Evolutionary conservation across 148 eudicot genomes (phyloP), one percentile per base, ranked within the genome.

Genomic region (Gaultheria prostrata): DNA sequence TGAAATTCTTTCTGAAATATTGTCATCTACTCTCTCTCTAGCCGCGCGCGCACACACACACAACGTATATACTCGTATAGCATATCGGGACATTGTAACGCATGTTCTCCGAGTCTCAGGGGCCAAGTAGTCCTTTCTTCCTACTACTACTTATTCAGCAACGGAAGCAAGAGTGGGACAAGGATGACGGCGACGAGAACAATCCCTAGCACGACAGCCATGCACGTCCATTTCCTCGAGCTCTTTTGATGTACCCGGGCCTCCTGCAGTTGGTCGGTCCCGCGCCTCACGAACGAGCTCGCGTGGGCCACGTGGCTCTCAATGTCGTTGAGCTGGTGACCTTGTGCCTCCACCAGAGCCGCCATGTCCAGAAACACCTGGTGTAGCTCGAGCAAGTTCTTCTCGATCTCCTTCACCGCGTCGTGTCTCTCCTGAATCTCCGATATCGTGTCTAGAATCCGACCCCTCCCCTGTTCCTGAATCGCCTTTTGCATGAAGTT

Each of bases 341-440:
- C 83, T 26, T 85, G 83, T 7, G 86, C 83, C 26, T 85, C 86
- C 11, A 85, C 86, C n/a, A 85, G 21, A 46, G 86, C 86, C 10
- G 86, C 86, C 86, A 84, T 84, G 71, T 84, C 86, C 82, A 84
- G 9, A 28, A 84, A 84, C 48, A 82, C 72, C 21, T 75, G 84
- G 49, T 82, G 84, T 63, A 82, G 80, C 80, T 82, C 80, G 4
- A 75, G 80, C 78, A 82, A 59, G 43, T 82, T 82, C 73, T 59
- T 82, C 35, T 82, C 84, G 1, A 82, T 82, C 65, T 82, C 84
- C 56, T 75, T 82, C 39, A 82, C 84, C 21, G 84, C 84, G 6
- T 82, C 80, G 56, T 59, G 80, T 26, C 84, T 82, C 69, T 82
- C 84, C 48, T 82, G 84, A 57, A 82, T 82, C 73, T 82, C 84